A percentile compares a stretch with the other conserved stretches of the same genome.
These are phyloP conservation scores for Tritrichomonas foetus DNA, from an alignment of 208 protist genomes.

Conservation along the genomic window DNA sequence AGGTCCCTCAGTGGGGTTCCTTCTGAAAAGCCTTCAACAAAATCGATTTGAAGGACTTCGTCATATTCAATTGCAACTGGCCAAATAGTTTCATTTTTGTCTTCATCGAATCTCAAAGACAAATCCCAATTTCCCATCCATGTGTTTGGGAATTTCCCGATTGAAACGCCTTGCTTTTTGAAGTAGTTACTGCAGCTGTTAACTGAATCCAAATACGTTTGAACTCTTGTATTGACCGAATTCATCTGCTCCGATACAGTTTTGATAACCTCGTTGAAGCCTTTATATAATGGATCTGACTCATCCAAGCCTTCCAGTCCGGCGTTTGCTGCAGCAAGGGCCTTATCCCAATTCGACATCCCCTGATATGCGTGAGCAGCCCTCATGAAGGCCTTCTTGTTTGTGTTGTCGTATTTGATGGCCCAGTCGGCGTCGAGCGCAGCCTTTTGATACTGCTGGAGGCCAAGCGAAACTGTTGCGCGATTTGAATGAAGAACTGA, in stretches of 20 bases:
- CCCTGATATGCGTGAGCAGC: conserved; percentile 39
- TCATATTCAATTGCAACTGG: conserved; percentile 32
- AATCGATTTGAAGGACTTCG: conserved; percentile 35
- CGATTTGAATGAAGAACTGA: conserved; percentile 1
- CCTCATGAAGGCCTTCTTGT: background rate
- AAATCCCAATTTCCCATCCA: conserved; percentile 31
- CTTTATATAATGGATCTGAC: background rate
- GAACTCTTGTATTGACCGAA: background rate
- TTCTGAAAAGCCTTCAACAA: background rate
- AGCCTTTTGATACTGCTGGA: conserved; percentile 9
- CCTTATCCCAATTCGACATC: conserved; percentile 13
- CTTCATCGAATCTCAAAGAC: background rate
- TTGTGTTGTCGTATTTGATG: background rate
- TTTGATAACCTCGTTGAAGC: background rate
- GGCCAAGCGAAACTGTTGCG: background rate
- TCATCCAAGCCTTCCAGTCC: background rate
- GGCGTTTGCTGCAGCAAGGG: background rate
- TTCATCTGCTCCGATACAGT: background rate
- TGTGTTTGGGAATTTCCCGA: background rate
- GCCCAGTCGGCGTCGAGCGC: conserved; percentile 14
- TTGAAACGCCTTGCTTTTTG: background rate
- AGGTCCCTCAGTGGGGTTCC: background rate
- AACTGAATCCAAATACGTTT: background rate
- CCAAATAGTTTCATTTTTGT: conserved; percentile 40
- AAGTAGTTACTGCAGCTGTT: background rate